These are phyloP conservation scores for Mortierella sp. DNA, from an alignment of 371 early-diverging fungal genomes.

Conservation along the genomic window DNA sequence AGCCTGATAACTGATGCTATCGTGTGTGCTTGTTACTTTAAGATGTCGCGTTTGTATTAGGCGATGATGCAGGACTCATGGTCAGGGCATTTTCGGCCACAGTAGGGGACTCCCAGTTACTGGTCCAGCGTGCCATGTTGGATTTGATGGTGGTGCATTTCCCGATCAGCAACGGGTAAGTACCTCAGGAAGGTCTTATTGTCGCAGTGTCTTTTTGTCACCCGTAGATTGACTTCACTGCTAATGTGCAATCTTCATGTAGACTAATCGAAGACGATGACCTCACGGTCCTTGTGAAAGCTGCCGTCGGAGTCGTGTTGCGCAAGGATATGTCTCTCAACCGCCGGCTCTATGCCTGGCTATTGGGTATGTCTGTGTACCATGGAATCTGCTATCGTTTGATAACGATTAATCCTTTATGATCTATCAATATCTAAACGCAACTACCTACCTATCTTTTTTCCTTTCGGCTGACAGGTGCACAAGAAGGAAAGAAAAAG, in stretches of 20 bases:
- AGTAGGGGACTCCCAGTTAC: conserved; percentile 74
- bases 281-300: conserved; percentile 69
- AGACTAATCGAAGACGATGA: conserved; percentile 76
- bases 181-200: neutral
- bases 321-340: conserved; percentile 96
- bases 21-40: neutral
- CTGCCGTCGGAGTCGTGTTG: conserved; percentile 84
- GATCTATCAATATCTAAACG: too few species aligned
- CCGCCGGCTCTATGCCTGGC: conserved; percentile 90
- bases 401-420: too few species aligned
- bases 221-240: neutral
- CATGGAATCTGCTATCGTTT: too few species aligned
- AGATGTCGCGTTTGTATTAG: conserved; percentile 77
- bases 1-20: neutral
- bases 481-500: conserved; percentile 52
- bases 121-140: conserved; percentile 88
- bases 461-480: too few species aligned
- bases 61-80: conserved; percentile 79
- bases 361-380: conserved; percentile 68
- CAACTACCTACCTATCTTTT: too few species aligned
- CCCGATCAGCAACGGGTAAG: conserved; percentile 72
- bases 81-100: conserved; percentile 82
- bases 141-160: conserved; percentile 87
- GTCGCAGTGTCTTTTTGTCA: too few species aligned
- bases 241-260: neutral